Evolutionary conservation across 495 filamentous ascomycete genomes (phyloP), one percentile per base, ranked within the genome.

Genomic region (Daldinia grandis): DNA sequence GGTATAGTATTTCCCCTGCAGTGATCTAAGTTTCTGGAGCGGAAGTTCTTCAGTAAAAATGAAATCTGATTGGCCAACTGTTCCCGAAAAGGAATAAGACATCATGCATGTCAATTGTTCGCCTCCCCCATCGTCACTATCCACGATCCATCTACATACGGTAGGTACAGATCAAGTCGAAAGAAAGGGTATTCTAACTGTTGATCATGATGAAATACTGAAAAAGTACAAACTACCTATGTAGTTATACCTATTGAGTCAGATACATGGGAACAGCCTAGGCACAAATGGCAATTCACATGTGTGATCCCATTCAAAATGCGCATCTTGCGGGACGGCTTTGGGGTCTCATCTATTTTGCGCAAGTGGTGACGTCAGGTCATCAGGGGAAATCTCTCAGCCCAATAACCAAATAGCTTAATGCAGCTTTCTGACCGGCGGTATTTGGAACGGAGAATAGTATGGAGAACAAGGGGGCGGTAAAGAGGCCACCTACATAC

Each of bases 81-180:
- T 64, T 72, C 69, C 69, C 64, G 35, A 68, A 72, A 68, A 62
- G 64, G 69, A 55, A 72, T 60, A 42, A 42, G 28, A 65, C 53
- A 55, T 27, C 38, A 64, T 72, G 64, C 40, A 68, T 42, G 53
- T 64, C 60, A 58, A 72, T 31, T 57, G 37, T 51, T 51, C 35
- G 33, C 35, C 56, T 55, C 33, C 24, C 6, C 19, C 8, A 62
- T 62, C 57, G 25, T 53, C 44, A 47, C 55, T 50, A 35, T 30
- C 60, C 27, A 68, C 56, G 35, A 60, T 62, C 10, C 37, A 72
- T 56, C 64, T 40, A 61, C 37, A 35, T 40, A 61, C 37, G 44
- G 53, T 59, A 67, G 31, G 25, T 47, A 67, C n/a, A 33, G 24
- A 59, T 63, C 2, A 33, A 47, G 42, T 47, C 42, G 42, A 47